A percentile compares a stretch with the other conserved stretches of the same genome.
Evolutionary conservation across 345 rosid species (phyloP).

Genomic region (Arabidopsis suecica): DNA sequence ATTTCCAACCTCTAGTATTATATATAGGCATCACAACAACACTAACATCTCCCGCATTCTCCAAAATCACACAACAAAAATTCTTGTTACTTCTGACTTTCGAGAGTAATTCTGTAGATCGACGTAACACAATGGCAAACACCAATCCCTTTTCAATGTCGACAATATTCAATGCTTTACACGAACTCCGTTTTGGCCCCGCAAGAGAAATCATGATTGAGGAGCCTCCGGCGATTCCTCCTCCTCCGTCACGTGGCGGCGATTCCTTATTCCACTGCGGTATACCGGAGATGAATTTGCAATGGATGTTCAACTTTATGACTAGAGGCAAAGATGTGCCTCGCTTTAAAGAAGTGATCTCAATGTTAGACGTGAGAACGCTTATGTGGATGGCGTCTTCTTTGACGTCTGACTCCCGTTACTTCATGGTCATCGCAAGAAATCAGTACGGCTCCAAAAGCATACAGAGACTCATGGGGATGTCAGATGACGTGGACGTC

Average conservation of each 20-base stretch:
- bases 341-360: neutral
- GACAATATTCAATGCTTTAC: neutral
- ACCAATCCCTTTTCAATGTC: neutral
- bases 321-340: constrained; percentile 6
- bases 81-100: neutral
- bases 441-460: constrained; percentile 24
- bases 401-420: neutral
- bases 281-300: neutral
- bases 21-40: neutral
- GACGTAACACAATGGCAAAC: neutral
- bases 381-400: neutral
- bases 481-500: constrained; percentile 13
- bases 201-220: neutral
- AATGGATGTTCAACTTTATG: constrained; percentile 7
- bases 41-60: neutral
- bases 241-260: neutral
- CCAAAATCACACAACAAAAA: neutral
- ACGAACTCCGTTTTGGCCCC: neutral
- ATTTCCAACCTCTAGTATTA: neutral
- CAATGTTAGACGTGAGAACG: neutral
- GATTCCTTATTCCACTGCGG: neutral
- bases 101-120: neutral
- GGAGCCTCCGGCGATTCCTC: neutral
- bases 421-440: constrained; percentile 21
- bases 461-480: constrained; percentile 1